Evolutionary conservation across 2,329 filamentous ascomycete species (phyloP).

Genomic region (Grosmannia clavigera): DNA sequence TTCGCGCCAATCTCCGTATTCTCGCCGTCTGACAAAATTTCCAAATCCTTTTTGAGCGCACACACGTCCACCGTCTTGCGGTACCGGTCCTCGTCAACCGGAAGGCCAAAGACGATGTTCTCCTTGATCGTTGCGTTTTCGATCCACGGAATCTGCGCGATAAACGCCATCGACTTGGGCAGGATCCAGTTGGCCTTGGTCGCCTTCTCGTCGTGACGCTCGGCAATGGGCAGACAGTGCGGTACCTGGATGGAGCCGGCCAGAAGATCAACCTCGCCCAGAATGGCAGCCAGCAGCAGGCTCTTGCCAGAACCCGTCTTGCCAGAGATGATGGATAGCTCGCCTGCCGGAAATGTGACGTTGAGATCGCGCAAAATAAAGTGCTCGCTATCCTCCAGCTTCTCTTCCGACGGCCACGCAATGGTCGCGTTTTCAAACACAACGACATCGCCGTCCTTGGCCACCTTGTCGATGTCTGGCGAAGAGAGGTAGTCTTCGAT

Average conservation of each 20-base stretch:
- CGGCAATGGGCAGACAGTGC: conserved; percentile 31
- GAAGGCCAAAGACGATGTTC: conserved; percentile 68
- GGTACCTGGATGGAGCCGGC: conserved; percentile 48
- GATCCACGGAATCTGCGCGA: conserved; percentile 74
- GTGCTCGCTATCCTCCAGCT: conserved; percentile 41
- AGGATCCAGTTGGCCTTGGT: conserved; percentile 57
- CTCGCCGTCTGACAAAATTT: conserved; percentile 66
- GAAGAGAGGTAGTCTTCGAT: conserved; percentile 60
- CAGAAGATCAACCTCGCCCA: conserved; percentile 63
- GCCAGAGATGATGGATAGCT: conserved; percentile 63
- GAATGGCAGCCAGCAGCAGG: conserved; percentile 57
- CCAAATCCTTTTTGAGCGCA: conserved; percentile 61
- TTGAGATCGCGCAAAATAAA: conserved; percentile 56
- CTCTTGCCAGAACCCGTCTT: conserved; percentile 72
- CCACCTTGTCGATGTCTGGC: conserved; percentile 47
- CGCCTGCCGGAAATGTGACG: conserved; percentile 52
- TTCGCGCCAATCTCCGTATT: conserved; percentile 73
- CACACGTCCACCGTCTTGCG: conserved; percentile 58
- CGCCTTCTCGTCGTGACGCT: conserved; percentile 51
- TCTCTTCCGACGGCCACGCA: conserved; percentile 60
- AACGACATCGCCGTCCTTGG: conserved; percentile 44
- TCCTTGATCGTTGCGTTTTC: conserved; percentile 69
- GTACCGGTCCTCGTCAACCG: conserved; percentile 57
- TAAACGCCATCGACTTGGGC: conserved; percentile 57
- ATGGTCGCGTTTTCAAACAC: conserved; percentile 56